phyloP scores from a whole-genome alignment of 129 eudicot genomes.

The Daucus carota region DH1_v3.0 NC_030386.2:17148001-17148500 shows the following conservation, averaged over 20 bases:
- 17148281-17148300: conserved; percentile 69
- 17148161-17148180: neutral
- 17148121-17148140: neutral
- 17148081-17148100: neutral
- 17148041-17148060: neutral
- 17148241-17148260: conserved; percentile 38
- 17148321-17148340: conserved; percentile 49
- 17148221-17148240: neutral
- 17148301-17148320: conserved; percentile 33
- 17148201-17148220: neutral
- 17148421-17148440: conserved; percentile 65
- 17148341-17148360: conserved; percentile 19
- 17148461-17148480: conserved; percentile 32
- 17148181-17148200: neutral
- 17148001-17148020: neutral
- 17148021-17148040: neutral
- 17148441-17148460: conserved; percentile 33
- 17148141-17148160: neutral
- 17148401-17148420: conserved; percentile 79
- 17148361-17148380: conserved; percentile 6
- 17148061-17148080: neutral
- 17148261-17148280: conserved; percentile 51
- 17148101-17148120: neutral
- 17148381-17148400: conserved; percentile 12
- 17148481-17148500: conserved; percentile 57